Evolutionary conservation across 495 filamentous ascomycete genomes (phyloP), one percentile per base, ranked within the genome.

Genomic region (Aspergillus avenaceus): DNA sequence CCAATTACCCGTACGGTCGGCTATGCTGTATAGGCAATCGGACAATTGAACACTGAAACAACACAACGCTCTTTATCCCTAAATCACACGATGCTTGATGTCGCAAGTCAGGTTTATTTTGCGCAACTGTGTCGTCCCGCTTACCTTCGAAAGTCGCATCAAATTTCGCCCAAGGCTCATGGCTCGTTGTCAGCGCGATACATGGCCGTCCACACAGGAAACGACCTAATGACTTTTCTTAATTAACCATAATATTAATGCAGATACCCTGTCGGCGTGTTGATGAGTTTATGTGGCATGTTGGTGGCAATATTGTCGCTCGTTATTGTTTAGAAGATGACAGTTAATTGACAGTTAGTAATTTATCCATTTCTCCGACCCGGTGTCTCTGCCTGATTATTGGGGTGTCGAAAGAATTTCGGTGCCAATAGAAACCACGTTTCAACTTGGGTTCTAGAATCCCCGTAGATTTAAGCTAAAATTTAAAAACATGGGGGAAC

Each of bases 251-350:
- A 44, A 27, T 49, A 45, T 19, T 53, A 42, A 12, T 40, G 25
- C 36, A 22, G 52, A 54, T 54, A 54, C 52, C 52, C 52, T 25
- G 40, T 44, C 31, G 40, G 41, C 40, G 52, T 49, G 51, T 36
- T 42, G 31, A 54, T 37, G 45, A 12, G 34, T 32, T 48, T 18
- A 52, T 41, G 25, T 32, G 18, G 47, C 5, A 43, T 32, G 45
- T 23, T 47, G 28, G n/a, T 40, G 21, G 45, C 29, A 16, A 45
- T 45, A 29, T 19, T 28, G 21, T 44, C 28, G 22, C 40, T 50
- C 41, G 41, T 51, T 51, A 32, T 22, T n/a, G 22, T 49, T 41
- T 26, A 40, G 26, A 22, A 23, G 13, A 32, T 47, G 21, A 32
- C 4, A 19, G 22, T 46, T 16, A 19, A 36, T 32, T 12, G 2